These are phyloP conservation scores for Trichophyton benhamiae DNA, from an alignment of 2,329 filamentous ascomycete species.

Conservation along the genomic window DNA sequence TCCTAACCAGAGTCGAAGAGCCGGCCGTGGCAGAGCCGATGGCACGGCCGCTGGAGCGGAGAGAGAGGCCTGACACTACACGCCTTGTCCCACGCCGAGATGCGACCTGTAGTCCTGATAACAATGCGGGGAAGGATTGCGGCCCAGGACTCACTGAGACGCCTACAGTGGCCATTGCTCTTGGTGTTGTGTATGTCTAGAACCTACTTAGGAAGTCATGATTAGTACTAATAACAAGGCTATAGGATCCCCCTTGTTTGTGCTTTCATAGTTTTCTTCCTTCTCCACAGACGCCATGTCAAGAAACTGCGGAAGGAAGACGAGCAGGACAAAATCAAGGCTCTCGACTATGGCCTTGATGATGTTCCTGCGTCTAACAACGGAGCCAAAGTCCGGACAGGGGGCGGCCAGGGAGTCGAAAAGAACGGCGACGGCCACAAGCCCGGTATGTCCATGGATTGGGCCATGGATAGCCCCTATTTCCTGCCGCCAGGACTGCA, in stretches of 20 bases:
- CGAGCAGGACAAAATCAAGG: conserved; percentile 72
- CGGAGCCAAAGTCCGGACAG: conserved; percentile 42
- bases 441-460: conserved; percentile 46
- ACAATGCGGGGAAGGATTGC: conserved; percentile 38
- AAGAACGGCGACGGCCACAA: conserved; percentile 28
- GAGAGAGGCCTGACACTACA: not conserved
- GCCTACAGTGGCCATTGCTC: conserved; percentile 53
- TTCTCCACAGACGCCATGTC: conserved; percentile 66
- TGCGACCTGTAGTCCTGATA: conserved; percentile 16
- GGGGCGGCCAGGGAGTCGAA: conserved; percentile 4
- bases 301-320: conserved; percentile 66
- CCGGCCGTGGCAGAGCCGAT: not conserved
- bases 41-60: not conserved
- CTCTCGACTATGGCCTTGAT: conserved; percentile 82
- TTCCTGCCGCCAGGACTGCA: conserved; percentile 76
- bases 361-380: conserved; percentile 29
- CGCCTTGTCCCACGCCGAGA: conserved; percentile 7
- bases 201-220: not conserved
- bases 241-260: conserved; percentile 61
- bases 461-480: conserved; percentile 66
- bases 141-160: conserved; percentile 44
- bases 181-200: conserved; percentile 56
- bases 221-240: conserved; percentile 17
- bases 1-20: not conserved
- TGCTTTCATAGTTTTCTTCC: conserved; percentile 55